Percentiles rank a stretch among this genome's conserved stretches.
phyloP scores from a whole-genome alignment of 306 rosid species.

The Glycine soja region DNA sequence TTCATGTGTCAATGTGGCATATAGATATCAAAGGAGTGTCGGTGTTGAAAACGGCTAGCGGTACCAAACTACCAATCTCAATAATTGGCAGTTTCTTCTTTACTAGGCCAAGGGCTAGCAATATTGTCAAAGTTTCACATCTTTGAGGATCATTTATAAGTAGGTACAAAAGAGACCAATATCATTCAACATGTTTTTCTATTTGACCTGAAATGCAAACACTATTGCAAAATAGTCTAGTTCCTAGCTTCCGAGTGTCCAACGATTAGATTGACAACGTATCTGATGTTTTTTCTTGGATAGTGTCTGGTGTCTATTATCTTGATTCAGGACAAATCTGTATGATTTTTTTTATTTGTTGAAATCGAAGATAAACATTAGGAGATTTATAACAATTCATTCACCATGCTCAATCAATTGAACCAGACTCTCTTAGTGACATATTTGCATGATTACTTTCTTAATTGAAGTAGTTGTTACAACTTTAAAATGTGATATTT shows the following conservation, averaged over 20 bases:
- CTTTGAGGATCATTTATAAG: slow-evolving; percentile 10
- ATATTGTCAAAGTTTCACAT: slow-evolving; percentile 9
- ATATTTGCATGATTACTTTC: neutral
- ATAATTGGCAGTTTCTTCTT: slow-evolving; percentile 16
- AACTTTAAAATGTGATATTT: neutral
- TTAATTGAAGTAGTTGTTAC: slow-evolving; percentile 20
- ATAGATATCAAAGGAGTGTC: neutral
- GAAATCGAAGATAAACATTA: no score
- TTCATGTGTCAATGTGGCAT: slow-evolving; percentile 8
- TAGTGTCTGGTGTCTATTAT: neutral
- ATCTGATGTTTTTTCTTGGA: neutral
- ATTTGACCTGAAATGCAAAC: slow-evolving; percentile 22
- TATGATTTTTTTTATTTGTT: neutral
- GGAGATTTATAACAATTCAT: no score
- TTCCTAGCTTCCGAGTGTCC: slow-evolving; percentile 16
- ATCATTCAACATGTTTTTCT: neutral
- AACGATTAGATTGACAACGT: neutral
- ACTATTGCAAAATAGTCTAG: slow-evolving; percentile 31
- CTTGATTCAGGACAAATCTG: neutral
- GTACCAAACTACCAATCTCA: neutral
- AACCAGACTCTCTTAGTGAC: no score
- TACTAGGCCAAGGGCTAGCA: neutral
- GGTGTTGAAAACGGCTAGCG: neutral
- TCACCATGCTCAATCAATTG: no score
- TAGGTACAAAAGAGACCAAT: no score